Base-by-base conservation (phyloP, 768 basidiomycete genomes). In the Lactarius sanguifluus region DNA sequence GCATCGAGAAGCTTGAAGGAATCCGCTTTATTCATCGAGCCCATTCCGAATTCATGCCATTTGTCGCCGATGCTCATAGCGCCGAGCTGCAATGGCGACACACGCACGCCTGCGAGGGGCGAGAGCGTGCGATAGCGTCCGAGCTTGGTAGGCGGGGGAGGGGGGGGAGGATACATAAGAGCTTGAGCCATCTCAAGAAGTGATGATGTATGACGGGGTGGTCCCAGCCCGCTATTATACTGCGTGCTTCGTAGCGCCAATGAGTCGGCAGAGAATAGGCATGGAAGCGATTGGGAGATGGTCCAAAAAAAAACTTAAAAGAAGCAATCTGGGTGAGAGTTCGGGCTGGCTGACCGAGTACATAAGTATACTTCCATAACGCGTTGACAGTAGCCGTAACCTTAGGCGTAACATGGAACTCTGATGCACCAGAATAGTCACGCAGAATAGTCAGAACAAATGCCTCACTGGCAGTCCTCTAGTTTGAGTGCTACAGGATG, bases 51-150 rank as follows among this genome's bases (percentile, higher is more conserved):
- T 12, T 71, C 23, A 0, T 68, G 70, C 82, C 81, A 82, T 57
- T 79, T 76, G 66, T 82, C 78, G 12, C 82, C 81, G 40, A 83
- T 79, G 72, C 76, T 81, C 81, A 81, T 80, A 4, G 77, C 82
- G 2, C 83, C 82, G 30, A 85, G 78, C 34, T 76, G 75, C n/a
- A 84, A 71, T 0, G 83, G 82, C 1, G 83, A 85, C 16, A 84
- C 83, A 54, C 78, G 79, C 28, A 84, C 73, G 7, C 81, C 81
- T 1, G 83, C 80, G 9, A 68, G 52, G 10, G 79, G 77, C 0
- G 79, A 76, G 20, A 83, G 73, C 13, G 71, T 68, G 20, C 82
- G 78, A 70, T 81, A 79, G 25, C 70, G 67, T 2, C 71, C 78
- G n/a, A 79, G 78, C 43, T 59, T 67, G 16, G 65, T 57, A 10